phyloP scores from a whole-genome alignment of 2,329 filamentous ascomycete genomes.

The Fusarium chuoi region DNA sequence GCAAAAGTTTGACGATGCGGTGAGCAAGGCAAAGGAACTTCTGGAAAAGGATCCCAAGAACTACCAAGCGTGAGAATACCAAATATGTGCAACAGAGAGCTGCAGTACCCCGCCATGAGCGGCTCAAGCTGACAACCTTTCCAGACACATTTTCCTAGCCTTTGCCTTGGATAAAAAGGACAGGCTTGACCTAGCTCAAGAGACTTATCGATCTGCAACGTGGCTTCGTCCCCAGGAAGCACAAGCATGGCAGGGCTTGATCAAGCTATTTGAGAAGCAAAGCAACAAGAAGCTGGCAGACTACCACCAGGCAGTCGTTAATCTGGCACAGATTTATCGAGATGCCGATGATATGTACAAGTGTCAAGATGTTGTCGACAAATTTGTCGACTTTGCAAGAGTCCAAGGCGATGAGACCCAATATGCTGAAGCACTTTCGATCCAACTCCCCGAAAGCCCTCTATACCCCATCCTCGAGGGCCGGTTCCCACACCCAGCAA shows the following conservation, averaged over 20 bases:
- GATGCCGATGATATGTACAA: slow-evolving; percentile 72
- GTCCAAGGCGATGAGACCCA: slow-evolving; percentile 77
- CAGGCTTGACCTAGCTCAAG: slow-evolving; percentile 77
- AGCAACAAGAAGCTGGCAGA: slow-evolving; percentile 73
- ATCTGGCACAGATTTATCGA: slow-evolving; percentile 78
- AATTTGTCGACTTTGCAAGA: slow-evolving; percentile 79
- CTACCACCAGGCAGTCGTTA: slow-evolving; percentile 79
- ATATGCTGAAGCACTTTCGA: slow-evolving; percentile 78
- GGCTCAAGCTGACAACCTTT: slow-evolving; percentile 20
- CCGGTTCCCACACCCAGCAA: slow-evolving; percentile 79
- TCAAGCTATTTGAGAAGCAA: slow-evolving; percentile 86
- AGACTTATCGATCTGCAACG: slow-evolving; percentile 78
- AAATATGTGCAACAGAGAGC: neutral
- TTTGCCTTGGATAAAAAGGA: slow-evolving; percentile 84
- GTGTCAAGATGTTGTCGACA: slow-evolving; percentile 77
- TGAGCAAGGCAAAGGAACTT: slow-evolving; percentile 74
- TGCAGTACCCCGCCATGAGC: slow-evolving; percentile 21
- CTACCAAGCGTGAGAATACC: slow-evolving; percentile 78
- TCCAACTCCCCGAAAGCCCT: slow-evolving; percentile 82
- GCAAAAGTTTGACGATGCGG: slow-evolving; percentile 81
- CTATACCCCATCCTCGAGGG: slow-evolving; percentile 88
- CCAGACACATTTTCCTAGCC: slow-evolving; percentile 84
- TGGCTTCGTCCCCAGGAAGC: slow-evolving; percentile 77
- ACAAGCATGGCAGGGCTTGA: slow-evolving; percentile 91
- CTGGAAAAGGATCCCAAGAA: slow-evolving; percentile 79